Evolutionary conservation across 495 filamentous ascomycete genomes (phyloP).

Genomic region (Neurospora intermedia): DNA sequence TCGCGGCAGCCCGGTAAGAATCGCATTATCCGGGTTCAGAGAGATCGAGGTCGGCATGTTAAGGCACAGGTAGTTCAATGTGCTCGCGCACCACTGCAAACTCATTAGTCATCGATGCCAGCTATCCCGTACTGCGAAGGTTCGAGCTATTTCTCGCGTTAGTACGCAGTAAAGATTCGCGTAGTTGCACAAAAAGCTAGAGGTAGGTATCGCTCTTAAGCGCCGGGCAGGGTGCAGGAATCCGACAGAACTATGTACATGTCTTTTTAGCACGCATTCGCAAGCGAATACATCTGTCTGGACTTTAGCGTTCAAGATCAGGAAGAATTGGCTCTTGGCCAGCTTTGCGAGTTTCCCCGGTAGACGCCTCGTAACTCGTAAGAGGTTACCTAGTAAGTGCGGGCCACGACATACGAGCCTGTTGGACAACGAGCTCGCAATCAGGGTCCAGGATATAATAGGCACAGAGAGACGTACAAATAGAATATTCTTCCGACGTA

Average conservation of each 20-base stretch:
- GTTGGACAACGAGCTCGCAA: not conserved
- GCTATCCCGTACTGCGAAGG: not conserved
- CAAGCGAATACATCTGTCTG: too few relatives aligned
- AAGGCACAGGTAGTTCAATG: not conserved
- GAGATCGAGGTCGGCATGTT: not conserved
- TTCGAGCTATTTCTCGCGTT: not conserved
- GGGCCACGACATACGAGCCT: not conserved
- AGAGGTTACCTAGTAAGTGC: not conserved
- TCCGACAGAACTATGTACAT: too few relatives aligned
- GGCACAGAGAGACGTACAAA: not conserved
- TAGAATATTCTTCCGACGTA: not conserved
- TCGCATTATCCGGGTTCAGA: not conserved
- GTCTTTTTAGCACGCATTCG: too few relatives aligned
- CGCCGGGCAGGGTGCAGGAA: too few relatives aligned
- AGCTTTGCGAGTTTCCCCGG: not conserved
- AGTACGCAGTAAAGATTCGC: not conserved
- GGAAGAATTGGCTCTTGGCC: too few relatives aligned
- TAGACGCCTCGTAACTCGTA: not conserved
- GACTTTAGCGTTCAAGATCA: too few relatives aligned
- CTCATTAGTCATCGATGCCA: not conserved
- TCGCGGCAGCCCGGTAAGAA: not conserved
- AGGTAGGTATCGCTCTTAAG: too few relatives aligned
- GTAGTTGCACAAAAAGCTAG: too few relatives aligned
- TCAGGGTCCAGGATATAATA: not conserved
- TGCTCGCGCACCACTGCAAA: not conserved